Evolutionary conservation across 306 rosid genomes (phyloP).

Genomic region (Abrus precatorius): DNA sequence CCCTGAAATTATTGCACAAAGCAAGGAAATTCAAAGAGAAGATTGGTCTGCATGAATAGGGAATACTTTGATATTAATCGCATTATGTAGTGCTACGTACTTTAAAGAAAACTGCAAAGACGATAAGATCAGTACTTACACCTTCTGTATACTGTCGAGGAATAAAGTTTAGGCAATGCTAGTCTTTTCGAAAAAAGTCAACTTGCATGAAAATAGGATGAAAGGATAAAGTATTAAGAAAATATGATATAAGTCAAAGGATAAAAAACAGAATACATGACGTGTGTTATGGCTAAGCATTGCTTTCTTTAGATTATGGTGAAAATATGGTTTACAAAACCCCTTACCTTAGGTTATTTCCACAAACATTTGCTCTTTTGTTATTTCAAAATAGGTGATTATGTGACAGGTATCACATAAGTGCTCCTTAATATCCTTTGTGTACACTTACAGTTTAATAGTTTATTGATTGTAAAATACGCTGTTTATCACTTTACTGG

Average conservation of each 20-base stretch:
- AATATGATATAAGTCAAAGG: conserved; percentile 2
- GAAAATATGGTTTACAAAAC: too few relatives aligned
- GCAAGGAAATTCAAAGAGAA: conserved; percentile 14
- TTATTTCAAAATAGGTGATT: too few relatives aligned
- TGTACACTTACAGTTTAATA: too few relatives aligned
- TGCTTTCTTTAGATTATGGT: background rate
- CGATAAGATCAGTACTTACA: conserved; percentile 33
- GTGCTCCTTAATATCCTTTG: too few relatives aligned
- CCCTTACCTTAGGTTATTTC: too few relatives aligned
- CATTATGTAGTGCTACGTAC: conserved; percentile 35
- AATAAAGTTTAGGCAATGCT: conserved; percentile 43
- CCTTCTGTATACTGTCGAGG: conserved; percentile 39
- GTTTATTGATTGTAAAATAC: too few relatives aligned
- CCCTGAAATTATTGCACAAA: conserved; percentile 36
- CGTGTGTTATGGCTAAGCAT: background rate
- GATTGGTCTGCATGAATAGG: conserved; percentile 18
- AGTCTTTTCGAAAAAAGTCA: conserved; percentile 10
- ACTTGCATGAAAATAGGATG: conserved; percentile 1
- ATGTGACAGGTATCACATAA: too few relatives aligned
- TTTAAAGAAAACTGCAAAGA: conserved; percentile 42
- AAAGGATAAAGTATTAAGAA: background rate
- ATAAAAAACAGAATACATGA: conserved; percentile 8
- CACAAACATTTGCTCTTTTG: too few relatives aligned
- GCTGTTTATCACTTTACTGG: too few relatives aligned
- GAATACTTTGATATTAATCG: conserved; percentile 37